Conservation (phyloP, 441 rosid genomes). For the Aleurites moluccanus region DNA sequence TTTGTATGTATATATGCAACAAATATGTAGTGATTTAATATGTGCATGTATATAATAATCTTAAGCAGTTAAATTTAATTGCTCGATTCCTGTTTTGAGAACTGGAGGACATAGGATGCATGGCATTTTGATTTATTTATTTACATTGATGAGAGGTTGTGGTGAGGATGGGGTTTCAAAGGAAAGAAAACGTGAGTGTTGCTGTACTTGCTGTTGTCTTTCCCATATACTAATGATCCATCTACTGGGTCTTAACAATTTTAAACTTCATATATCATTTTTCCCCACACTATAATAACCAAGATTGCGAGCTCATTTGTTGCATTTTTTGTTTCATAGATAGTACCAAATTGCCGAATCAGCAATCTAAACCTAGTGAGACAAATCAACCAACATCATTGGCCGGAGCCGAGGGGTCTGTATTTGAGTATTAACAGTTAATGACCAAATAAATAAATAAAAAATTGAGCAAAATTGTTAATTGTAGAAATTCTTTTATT, state of each 20-base stretch:
- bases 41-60: no score
- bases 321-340: slow-evolving; percentile 36
- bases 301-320: slow-evolving; percentile 9
- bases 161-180: no score
- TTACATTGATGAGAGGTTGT: no score
- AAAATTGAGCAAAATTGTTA: background rate
- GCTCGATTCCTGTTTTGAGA: background rate
- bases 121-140: background rate
- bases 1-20: no score
- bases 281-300: background rate
- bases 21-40: no score
- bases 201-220: no score
- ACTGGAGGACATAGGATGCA: no score
- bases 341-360: slow-evolving; percentile 44
- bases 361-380: slow-evolving; percentile 33
- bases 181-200: no score
- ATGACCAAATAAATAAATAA: background rate
- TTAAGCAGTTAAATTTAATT: background rate
- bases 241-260: background rate
- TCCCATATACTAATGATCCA: no score
- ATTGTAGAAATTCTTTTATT: background rate
- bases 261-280: background rate
- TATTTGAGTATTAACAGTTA: slow-evolving; percentile 23
- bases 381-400: slow-evolving; percentile 44
- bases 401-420: slow-evolving; percentile 62